Evolutionary conservation across 2,329 filamentous ascomycete species (phyloP).

Genomic region (Aquanectria penicillioides): DNA sequence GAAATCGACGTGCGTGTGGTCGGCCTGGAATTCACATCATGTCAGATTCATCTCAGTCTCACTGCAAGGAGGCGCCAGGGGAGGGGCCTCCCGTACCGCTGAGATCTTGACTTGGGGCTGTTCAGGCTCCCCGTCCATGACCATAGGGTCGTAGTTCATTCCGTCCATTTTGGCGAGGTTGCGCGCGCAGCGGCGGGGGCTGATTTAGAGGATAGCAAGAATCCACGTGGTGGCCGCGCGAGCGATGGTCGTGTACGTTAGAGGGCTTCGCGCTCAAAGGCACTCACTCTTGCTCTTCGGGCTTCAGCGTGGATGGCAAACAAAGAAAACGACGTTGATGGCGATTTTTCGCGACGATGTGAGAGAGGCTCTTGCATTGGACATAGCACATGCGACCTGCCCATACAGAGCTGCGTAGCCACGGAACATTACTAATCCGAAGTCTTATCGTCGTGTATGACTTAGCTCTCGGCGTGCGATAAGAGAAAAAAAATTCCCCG

Average conservation of each 20-base stretch:
- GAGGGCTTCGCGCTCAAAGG: not conserved
- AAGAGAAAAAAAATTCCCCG: slow-evolving; percentile 45
- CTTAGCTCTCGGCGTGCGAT: slow-evolving; percentile 31
- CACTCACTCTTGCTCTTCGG: not conserved
- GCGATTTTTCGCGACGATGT: slow-evolving; percentile 37
- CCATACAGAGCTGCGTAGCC: slow-evolving; percentile 17
- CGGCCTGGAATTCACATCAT: slow-evolving; percentile 66
- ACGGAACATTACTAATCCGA: slow-evolving; percentile 46
- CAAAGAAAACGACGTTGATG: slow-evolving; percentile 21
- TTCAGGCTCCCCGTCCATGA: slow-evolving; percentile 66
- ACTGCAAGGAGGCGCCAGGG: slow-evolving; percentile 12
- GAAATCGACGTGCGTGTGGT: slow-evolving; percentile 86
- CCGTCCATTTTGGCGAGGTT: slow-evolving; percentile 48
- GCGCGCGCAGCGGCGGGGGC: slow-evolving; percentile 23
- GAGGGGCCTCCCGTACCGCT: slow-evolving; percentile 54
- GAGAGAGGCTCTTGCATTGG: slow-evolving; percentile 27
- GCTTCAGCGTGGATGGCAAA: slow-evolving; percentile 5
- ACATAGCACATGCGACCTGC: slow-evolving; percentile 34
- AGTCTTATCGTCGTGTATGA: slow-evolving; percentile 41
- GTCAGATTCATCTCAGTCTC: slow-evolving; percentile 33
- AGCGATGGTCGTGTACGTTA: not conserved
- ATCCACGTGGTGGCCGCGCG: slow-evolving; percentile 6
- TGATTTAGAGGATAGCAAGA: slow-evolving; percentile 14
- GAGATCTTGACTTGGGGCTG: slow-evolving; percentile 70
- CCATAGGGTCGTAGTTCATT: slow-evolving; percentile 71